Base-by-base conservation (phyloP, 2,329 filamentous ascomycete species). In the Fusarium tuaranense region DNA sequence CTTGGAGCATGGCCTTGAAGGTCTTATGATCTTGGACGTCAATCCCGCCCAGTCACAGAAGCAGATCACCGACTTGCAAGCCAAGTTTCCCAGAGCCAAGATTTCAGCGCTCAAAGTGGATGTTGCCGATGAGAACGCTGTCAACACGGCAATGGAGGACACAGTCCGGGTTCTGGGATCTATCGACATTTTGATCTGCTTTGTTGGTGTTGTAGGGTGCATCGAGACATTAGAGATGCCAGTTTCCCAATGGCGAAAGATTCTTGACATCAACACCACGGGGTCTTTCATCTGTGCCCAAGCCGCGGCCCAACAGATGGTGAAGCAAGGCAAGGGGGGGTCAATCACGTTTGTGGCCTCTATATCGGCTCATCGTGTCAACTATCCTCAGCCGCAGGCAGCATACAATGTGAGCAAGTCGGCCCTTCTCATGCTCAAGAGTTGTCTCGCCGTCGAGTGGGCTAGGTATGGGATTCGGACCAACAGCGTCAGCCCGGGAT, bases 331-430 rank as follows among this genome's bases (percentile, higher is more conserved):
- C 5, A 32, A 79, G 3, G 88, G 89, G 1, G 92, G 93, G 0
- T 87, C 87, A 38, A 92, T 95, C 66, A 84, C 92, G 2, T 87
- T 95, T 69, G 90, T 90, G 2, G 91, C 92, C 0, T 92, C 88
- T 10, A 92, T 94, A 60, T 93, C 90, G 1, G 92, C 86, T 0
- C 92, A 94, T 71, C 80, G 87, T 5, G 92, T 93, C 66, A 94
- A 94, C 76, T 94, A 86, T 77, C 92, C 93, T 0, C 92, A 94
- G 78, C 92, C 92, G 0, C 93, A 95, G 78, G 86, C 86, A 1
- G 88, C 90, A 0, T 95, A 95, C 78, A 95, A 95, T 73, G 90
- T 90, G 2, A 90, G 87, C 75, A 95, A 95, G 81, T 89, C 91
- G 0, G 92, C 89, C 0, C 81, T 95, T 2, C 77, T 92, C 36